Percentiles rank a stretch among this genome's conserved stretches.
Evolutionary conservation across 345 rosid species (phyloP).

Genomic region (Leavenworthia alabamica): DNA sequence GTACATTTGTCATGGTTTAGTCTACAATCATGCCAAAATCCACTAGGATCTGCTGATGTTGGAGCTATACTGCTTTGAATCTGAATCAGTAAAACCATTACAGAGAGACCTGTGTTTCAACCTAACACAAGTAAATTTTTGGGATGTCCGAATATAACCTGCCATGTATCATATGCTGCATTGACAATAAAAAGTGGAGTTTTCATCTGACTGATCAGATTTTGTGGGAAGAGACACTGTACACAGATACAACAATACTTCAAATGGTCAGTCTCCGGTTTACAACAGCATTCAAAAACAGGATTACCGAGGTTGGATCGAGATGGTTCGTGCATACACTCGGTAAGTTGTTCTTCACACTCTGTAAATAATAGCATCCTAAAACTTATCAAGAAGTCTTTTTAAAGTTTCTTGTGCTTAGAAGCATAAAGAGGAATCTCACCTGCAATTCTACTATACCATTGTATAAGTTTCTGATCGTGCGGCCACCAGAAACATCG

Average conservation of each 20-base stretch:
- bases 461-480: conserved; percentile 60
- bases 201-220: conserved; percentile 57
- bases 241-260: conserved; percentile 4
- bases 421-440: neutral
- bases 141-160: conserved; percentile 31
- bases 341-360: conserved; percentile 52
- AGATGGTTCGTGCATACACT: conserved; percentile 63
- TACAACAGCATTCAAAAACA: neutral
- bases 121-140: neutral
- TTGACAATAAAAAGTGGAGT: conserved; percentile 82
- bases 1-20: conserved; percentile 68
- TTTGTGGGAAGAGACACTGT: conserved; percentile 99
- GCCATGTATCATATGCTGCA: conserved; percentile 98
- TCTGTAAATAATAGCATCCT: conserved; percentile 37
- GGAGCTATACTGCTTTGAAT: conserved; percentile 93
- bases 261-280: neutral
- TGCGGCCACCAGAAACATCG: conserved; percentile 82
- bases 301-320: conserved; percentile 71
- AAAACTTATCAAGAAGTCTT: conserved; percentile 7
- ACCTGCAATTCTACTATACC: conserved; percentile 89
- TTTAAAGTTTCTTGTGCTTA: neutral
- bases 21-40: conserved; percentile 79
- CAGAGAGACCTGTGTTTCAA: conserved; percentile 16
- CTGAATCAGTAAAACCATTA: conserved; percentile 36
- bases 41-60: conserved; percentile 77